A percentile compares a stretch with the other conserved stretches of the same genome.
These are phyloP conservation scores for Sechiopsis laciniata DNA, from an alignment of 306 rosid species.

Conservation along the genomic window DNA sequence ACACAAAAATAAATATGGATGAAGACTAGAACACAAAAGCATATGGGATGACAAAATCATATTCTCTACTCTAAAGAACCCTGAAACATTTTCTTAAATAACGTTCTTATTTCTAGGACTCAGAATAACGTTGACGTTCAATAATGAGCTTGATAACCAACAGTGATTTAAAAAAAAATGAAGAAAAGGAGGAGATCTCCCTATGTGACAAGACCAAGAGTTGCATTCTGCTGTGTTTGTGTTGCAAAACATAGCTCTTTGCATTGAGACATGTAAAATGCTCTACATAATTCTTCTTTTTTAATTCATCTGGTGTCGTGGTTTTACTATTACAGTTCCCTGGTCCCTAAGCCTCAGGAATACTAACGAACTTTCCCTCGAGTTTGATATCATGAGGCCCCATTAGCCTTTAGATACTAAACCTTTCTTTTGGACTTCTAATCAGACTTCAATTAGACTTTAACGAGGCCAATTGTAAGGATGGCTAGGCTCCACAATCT, in stretches of 20 bases:
- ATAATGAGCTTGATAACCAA: conserved; percentile 13
- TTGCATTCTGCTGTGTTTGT: background rate
- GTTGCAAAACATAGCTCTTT: background rate
- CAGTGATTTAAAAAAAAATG: background rate
- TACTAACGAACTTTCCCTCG: background rate
- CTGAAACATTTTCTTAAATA: conserved; percentile 7
- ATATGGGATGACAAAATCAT: too few species aligned
- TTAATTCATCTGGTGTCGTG: background rate
- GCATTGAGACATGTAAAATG: background rate
- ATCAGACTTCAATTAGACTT: background rate
- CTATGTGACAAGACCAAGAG: background rate
- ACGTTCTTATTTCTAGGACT: conserved; percentile 11
- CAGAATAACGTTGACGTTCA: background rate
- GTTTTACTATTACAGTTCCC: background rate
- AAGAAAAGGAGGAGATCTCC: background rate
- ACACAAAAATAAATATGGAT: background rate
- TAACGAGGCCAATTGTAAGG: background rate
- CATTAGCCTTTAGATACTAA: background rate
- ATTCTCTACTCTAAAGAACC: background rate
- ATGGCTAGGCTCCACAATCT: background rate
- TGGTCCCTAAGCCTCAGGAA: background rate
- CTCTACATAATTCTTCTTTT: too few species aligned
- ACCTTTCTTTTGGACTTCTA: background rate
- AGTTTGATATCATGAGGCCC: background rate
- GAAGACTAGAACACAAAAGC: background rate